Evolutionary conservation across 345 rosid genomes (phyloP).

Genomic region (Excoecaria cochinchinensis): DNA sequence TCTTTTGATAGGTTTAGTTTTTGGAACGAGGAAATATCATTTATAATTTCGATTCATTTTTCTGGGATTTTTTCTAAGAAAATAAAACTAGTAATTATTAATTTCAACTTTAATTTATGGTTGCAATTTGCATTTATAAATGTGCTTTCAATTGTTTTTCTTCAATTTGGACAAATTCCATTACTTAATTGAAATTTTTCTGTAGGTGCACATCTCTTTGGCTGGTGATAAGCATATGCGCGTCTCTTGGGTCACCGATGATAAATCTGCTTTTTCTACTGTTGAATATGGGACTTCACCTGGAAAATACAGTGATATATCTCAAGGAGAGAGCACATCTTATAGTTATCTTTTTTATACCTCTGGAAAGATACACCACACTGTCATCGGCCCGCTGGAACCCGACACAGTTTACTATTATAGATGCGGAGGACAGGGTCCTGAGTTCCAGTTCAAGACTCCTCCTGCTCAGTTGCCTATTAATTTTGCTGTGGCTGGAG

Average conservation of each 20-base stretch:
- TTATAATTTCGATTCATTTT: too few species aligned
- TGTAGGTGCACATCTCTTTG: conserved; percentile 65
- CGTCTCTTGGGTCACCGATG: conserved; percentile 71
- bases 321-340: conserved; percentile 77
- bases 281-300: conserved; percentile 80
- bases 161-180: neutral
- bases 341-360: conserved; percentile 68
- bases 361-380: conserved; percentile 92
- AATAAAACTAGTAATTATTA: too few species aligned
- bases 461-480: conserved; percentile 77
- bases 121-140: neutral
- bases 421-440: conserved; percentile 75
- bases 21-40: too few species aligned
- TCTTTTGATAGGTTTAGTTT: neutral
- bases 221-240: conserved; percentile 89
- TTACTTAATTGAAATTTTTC: neutral
- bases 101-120: neutral
- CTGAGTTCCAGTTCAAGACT: conserved; percentile 84
- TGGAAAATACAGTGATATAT: conserved; percentile 48
- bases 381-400: conserved; percentile 81
- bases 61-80: too few species aligned
- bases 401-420: conserved; percentile 62
- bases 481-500: conserved; percentile 89
- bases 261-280: conserved; percentile 58
- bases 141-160: neutral